Evolutionary conservation across 1,284 basidiomycete species (phyloP).

Genomic region (Mycosarcoma maydis): DNA sequence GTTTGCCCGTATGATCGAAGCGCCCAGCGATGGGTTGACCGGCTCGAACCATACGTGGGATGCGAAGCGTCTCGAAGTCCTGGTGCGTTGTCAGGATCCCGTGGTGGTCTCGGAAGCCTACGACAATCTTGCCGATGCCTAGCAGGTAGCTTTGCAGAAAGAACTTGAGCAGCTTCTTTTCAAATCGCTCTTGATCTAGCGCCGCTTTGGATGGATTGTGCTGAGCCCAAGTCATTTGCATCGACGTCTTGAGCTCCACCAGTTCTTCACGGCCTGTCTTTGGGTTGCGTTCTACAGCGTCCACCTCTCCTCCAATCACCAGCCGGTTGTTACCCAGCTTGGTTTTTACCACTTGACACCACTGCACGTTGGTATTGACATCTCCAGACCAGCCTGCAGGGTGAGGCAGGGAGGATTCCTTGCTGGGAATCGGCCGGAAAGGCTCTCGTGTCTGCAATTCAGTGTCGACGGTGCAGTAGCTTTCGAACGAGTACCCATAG

Average conservation of each 20-base stretch:
- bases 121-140: slow-evolving; percentile 82
- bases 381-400: slow-evolving; percentile 77
- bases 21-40: slow-evolving; percentile 71
- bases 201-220: slow-evolving; percentile 13
- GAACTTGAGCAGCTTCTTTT: slow-evolving; percentile 86
- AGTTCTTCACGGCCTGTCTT: slow-evolving; percentile 67
- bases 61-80: slow-evolving; percentile 65
- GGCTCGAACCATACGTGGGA: slow-evolving; percentile 63
- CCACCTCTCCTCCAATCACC: slow-evolving; percentile 92
- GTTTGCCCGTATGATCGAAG: slow-evolving; percentile 74
- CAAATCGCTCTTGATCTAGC: slow-evolving; percentile 71
- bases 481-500: slow-evolving; percentile 80
- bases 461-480: slow-evolving; percentile 76
- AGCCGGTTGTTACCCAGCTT: slow-evolving; percentile 83
- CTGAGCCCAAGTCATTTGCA: slow-evolving; percentile 71
- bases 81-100: slow-evolving; percentile 70
- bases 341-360: slow-evolving; percentile 92
- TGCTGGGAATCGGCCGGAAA: slow-evolving; percentile 6
- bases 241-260: slow-evolving; percentile 92
- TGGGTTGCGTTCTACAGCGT: slow-evolving; percentile 74
- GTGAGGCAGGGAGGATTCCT: background rate
- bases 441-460: slow-evolving; percentile 9
- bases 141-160: slow-evolving; percentile 88
- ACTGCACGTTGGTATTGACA: slow-evolving; percentile 93
- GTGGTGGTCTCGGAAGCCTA: slow-evolving; percentile 86